Conservation (phyloP, 306 rosid genomes). For the Sicyos baderoa region DNA sequence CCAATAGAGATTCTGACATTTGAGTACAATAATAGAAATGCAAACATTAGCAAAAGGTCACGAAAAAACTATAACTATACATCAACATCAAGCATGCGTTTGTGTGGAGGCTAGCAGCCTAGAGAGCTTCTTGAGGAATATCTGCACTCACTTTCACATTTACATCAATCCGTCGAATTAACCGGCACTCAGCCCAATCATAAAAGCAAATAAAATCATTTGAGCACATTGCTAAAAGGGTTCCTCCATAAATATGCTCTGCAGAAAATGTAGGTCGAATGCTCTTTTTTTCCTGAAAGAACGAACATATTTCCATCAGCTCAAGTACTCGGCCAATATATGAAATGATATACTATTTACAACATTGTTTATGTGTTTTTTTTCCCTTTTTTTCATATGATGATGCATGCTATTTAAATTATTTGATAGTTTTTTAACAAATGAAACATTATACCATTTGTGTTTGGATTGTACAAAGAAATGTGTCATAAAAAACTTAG, state of each 20-base stretch:
- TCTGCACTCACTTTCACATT: conserved; percentile 66
- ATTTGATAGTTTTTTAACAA: conserved; percentile 1
- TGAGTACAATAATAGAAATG: conserved; percentile 21
- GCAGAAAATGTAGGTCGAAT: conserved; percentile 90
- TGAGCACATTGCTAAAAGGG: conserved; percentile 84
- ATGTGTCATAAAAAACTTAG: background rate
- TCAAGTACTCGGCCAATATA: background rate
- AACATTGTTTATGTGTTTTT: background rate
- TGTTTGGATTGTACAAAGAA: background rate
- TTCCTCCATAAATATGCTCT: conserved; percentile 86
- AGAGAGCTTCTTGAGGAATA: conserved; percentile 1
- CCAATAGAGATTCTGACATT: conserved; percentile 82
- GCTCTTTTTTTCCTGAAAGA: conserved; percentile 75
- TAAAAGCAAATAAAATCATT: conserved; percentile 94
- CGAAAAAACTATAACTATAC: conserved; percentile 5
- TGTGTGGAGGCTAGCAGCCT: background rate
- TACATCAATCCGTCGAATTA: conserved; percentile 95
- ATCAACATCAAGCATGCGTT: background rate
- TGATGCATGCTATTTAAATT: background rate
- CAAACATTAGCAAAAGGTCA: background rate
- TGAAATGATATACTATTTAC: conserved; percentile 2
- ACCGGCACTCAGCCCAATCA: conserved; percentile 92
- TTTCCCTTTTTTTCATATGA: background rate
- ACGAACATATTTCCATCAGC: conserved; percentile 13
- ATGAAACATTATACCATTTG: background rate